Evolutionary conservation across 2,329 filamentous ascomycete genomes (phyloP).

Genomic region (Aspergillus uvarum): DNA sequence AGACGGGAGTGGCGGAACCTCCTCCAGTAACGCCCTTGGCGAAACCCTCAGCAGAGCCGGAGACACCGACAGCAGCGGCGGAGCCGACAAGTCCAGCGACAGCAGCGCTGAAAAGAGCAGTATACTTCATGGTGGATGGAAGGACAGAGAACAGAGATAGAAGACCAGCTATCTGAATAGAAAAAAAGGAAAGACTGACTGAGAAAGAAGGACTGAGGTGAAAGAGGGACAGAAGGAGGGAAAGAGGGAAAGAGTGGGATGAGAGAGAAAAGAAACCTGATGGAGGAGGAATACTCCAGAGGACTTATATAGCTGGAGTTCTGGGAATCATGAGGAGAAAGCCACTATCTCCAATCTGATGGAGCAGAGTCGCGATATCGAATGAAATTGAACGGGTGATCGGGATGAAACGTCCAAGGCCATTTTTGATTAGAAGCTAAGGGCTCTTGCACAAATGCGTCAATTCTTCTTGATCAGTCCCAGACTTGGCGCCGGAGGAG

Average conservation of each 20-base stretch:
- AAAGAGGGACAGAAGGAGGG: background rate
- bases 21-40: slow-evolving; percentile 60
- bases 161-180: slow-evolving; percentile 11
- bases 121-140: slow-evolving; percentile 20
- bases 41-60: slow-evolving; percentile 48
- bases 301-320: background rate
- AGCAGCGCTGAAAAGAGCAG: slow-evolving; percentile 18
- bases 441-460: background rate
- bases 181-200: slow-evolving; percentile 2
- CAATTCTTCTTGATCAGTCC: background rate
- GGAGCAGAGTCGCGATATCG: background rate
- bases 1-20: slow-evolving; percentile 54
- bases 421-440: slow-evolving; percentile 5
- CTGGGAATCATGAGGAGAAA: background rate
- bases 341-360: background rate
- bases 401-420: slow-evolving; percentile 2
- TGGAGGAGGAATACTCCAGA: background rate
- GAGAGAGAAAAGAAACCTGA: background rate
- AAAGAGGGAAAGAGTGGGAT: slow-evolving; percentile 7
- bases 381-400: slow-evolving; percentile 5
- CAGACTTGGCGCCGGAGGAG: background rate
- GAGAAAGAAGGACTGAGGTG: slow-evolving; percentile 5
- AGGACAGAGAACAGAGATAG: slow-evolving; percentile 4
- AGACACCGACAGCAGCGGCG: slow-evolving; percentile 20
- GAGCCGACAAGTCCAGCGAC: slow-evolving; percentile 18